These are phyloP conservation scores for Zoysia pacifica DNA, from an alignment of 176 grass and related monocot genomes.

Conservation along the genomic window DNA sequence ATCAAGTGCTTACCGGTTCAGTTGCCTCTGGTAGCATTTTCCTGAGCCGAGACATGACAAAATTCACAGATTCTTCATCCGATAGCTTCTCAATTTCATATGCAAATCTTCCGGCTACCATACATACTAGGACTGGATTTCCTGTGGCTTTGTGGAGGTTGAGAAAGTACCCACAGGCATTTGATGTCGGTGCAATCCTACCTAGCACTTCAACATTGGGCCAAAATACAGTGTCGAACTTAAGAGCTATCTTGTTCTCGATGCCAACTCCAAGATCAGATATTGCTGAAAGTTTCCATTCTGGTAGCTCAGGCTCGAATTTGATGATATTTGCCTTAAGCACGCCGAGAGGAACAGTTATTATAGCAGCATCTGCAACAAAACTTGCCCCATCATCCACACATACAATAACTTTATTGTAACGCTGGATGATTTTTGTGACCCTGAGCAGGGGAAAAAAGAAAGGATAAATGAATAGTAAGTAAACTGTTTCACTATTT, in stretches of 20 bases:
- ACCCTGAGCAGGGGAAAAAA: constrained; percentile 56
- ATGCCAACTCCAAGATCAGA: constrained; percentile 81
- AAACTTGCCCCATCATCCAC: constrained; percentile 75
- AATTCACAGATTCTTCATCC: constrained; percentile 68
- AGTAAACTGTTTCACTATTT: not conserved
- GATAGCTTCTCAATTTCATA: constrained; percentile 92
- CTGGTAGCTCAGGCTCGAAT: constrained; percentile 85
- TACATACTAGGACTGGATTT: constrained; percentile 88
- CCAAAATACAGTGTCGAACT: constrained; percentile 81
- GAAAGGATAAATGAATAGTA: not conserved
- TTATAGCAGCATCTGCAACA: constrained; percentile 82
- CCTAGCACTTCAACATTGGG: constrained; percentile 94
- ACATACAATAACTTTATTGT: constrained; percentile 79
- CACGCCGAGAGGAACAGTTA: constrained; percentile 91
- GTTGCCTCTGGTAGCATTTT: constrained; percentile 83
- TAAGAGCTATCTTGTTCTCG: constrained; percentile 94
- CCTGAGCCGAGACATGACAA: constrained; percentile 81
- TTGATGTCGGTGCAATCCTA: constrained; percentile 62
- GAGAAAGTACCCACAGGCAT: constrained; percentile 93
- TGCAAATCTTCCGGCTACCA: constrained; percentile 91
- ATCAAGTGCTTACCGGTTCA: constrained; percentile 56
- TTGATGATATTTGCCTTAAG: constrained; percentile 94
- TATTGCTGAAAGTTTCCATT: constrained; percentile 85
- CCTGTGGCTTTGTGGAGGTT: constrained; percentile 96
- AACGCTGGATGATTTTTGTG: constrained; percentile 72